Percentiles rank a stretch among this genome's conserved stretches.
Evolutionary conservation across 257 asterid species (phyloP).

Genomic region (Rhazya stricta): DNA sequence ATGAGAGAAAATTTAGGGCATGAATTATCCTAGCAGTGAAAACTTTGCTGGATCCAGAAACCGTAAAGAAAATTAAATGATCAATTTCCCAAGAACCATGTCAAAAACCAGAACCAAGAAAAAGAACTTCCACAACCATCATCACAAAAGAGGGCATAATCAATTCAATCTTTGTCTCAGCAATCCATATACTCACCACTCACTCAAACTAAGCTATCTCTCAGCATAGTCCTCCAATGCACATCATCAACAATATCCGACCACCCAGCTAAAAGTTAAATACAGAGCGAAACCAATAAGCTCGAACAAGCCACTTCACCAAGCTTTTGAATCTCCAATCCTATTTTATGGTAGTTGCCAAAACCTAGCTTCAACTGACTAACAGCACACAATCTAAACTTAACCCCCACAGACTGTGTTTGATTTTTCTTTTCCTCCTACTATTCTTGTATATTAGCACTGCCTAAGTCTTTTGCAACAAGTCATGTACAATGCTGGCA

Average conservation of each 20-base stretch:
- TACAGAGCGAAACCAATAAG: not conserved
- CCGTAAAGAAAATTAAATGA: too few relatives aligned
- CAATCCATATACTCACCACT: not conserved
- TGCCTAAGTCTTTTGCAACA: not conserved
- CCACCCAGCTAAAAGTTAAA: not conserved
- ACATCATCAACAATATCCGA: not conserved
- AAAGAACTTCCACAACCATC: too few relatives aligned
- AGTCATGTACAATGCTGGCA: not conserved
- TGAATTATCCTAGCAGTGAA: not conserved
- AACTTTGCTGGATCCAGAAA: not conserved
- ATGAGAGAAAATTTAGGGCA: not conserved
- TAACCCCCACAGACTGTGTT: too few relatives aligned
- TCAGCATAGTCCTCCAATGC: not conserved
- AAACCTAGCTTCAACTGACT: too few relatives aligned
- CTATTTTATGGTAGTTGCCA: too few relatives aligned
- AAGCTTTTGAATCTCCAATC: not conserved
- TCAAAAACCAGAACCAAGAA: too few relatives aligned
- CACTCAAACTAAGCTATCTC: not conserved
- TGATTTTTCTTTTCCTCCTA: not conserved
- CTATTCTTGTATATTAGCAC: not conserved
- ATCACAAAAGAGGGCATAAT: not conserved
- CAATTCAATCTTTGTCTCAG: not conserved
- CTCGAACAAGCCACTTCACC: not conserved
- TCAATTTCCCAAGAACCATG: too few relatives aligned
- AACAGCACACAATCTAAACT: not conserved